Percentiles rank a stretch among this genome's conserved stretches.
Evolutionary conservation across 2,329 filamentous ascomycete species (phyloP).

Genomic region (Apiospora koreana): DNA sequence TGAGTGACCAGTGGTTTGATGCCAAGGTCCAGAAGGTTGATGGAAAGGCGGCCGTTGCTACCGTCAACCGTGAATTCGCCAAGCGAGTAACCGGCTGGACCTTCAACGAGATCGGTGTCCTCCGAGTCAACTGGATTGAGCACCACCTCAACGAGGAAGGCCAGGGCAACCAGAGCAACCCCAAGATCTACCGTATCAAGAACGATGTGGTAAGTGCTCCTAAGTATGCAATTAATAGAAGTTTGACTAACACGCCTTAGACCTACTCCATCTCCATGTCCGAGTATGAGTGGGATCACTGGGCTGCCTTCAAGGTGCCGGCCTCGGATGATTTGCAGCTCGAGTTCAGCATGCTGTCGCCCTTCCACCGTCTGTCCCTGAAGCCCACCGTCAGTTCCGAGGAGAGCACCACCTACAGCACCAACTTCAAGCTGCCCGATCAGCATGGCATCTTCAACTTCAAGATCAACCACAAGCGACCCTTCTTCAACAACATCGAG

Average conservation of each 20-base stretch:
- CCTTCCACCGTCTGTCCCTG: constrained; percentile 87
- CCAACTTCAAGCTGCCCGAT: constrained; percentile 82
- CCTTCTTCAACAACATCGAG: constrained; percentile 85
- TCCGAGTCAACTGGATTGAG: constrained; percentile 80
- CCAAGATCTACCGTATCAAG: constrained; percentile 91
- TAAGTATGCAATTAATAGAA: not conserved
- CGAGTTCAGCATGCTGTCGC: constrained; percentile 98
- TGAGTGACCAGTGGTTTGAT: constrained; percentile 87
- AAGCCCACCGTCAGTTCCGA: constrained; percentile 55
- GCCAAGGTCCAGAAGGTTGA: constrained; percentile 69
- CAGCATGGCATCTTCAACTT: constrained; percentile 99
- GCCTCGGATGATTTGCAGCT: constrained; percentile 78
- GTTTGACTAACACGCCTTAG: constrained; percentile 42
- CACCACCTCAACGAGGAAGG: constrained; percentile 67
- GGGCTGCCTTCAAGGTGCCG: constrained; percentile 71
- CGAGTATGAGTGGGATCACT: constrained; percentile 77
- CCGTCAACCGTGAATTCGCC: constrained; percentile 82
- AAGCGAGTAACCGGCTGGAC: constrained; percentile 89
- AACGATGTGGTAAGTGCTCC: constrained; percentile 81
- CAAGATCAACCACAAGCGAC: constrained; percentile 93
- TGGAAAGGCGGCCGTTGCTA: constrained; percentile 55
- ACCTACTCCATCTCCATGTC: constrained; percentile 87
- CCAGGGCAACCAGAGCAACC: constrained; percentile 67
- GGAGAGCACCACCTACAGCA: constrained; percentile 72
- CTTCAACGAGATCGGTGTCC: constrained; percentile 89